These are phyloP conservation scores for Corymbia calophylla DNA, from an alignment of 441 rosid species.

Conservation along the genomic window DNA sequence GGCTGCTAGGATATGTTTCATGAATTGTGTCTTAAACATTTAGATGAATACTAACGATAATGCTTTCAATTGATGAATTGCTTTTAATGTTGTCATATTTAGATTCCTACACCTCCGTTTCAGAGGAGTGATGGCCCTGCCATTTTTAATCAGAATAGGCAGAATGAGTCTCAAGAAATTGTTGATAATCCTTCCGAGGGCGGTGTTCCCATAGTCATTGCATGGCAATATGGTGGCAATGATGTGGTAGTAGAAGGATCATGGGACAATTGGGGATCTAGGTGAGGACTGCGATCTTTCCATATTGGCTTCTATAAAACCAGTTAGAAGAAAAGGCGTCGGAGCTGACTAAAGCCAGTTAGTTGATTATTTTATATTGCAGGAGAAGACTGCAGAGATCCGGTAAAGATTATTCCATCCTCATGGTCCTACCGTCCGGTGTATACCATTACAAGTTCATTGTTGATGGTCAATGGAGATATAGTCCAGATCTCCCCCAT, in stretches of 20 bases:
- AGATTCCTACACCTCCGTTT: slow-evolving; percentile 73
- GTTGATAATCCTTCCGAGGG: slow-evolving; percentile 32
- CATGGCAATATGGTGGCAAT: slow-evolving; percentile 85
- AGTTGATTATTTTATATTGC: slow-evolving; percentile 5
- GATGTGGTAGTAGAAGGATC: slow-evolving; percentile 88
- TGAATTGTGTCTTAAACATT: background rate
- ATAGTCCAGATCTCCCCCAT: slow-evolving; percentile 71
- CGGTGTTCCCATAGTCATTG: slow-evolving; percentile 72
- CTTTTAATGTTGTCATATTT: slow-evolving; percentile 8
- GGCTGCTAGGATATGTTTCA: background rate
- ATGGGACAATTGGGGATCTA: slow-evolving; percentile 88
- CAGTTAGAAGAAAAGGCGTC: background rate
- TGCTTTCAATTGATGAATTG: slow-evolving; percentile 5
- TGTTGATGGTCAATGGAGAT: slow-evolving; percentile 81
- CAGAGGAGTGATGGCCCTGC: slow-evolving; percentile 38
- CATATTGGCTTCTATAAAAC: background rate
- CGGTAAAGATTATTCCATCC: slow-evolving; percentile 72
- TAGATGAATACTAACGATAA: background rate
- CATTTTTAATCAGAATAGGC: slow-evolving; percentile 35
- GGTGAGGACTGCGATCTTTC: slow-evolving; percentile 19
- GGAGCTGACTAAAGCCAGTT: background rate
- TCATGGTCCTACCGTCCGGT: slow-evolving; percentile 73
- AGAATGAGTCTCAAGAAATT: slow-evolving; percentile 36
- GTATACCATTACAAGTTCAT: slow-evolving; percentile 82
- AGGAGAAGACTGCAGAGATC: slow-evolving; percentile 81